A percentile compares a stretch with the other conserved stretches of the same genome.
Conservation (phyloP, 352 stramenopile genomes). For the Pythium sukuiense region DNA sequence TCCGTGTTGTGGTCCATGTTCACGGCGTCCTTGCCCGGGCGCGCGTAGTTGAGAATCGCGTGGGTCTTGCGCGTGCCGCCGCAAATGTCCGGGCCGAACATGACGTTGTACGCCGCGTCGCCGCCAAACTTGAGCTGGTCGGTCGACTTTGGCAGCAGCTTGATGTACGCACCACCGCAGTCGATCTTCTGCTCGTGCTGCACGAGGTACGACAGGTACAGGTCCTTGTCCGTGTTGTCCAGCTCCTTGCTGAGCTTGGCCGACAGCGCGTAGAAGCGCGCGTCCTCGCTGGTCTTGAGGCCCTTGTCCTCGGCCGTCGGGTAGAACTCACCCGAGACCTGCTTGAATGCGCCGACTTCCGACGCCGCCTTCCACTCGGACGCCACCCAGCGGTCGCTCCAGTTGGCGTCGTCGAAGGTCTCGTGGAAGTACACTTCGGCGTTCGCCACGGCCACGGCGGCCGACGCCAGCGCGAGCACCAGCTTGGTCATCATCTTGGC, state of each 20-base stretch:
- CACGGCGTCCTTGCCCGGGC: slow-evolving; percentile 92
- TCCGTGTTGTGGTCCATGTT: slow-evolving; percentile 91
- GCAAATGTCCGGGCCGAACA: slow-evolving; percentile 99
- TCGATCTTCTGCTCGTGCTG: slow-evolving; percentile 99
- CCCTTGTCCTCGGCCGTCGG: slow-evolving; percentile 90
- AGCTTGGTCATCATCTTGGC: slow-evolving; percentile 64
- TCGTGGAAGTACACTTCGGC: slow-evolving; percentile 93
- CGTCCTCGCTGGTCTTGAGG: slow-evolving; percentile 94
- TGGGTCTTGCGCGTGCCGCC: slow-evolving; percentile 96
- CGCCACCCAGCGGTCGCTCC: slow-evolving; percentile 79
- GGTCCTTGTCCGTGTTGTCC: slow-evolving; percentile 89
- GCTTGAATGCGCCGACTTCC: slow-evolving; percentile 95
- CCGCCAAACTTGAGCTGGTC: slow-evolving; percentile 94
- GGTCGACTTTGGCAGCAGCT: slow-evolving; percentile 93
- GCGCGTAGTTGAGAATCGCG: slow-evolving; percentile 98
- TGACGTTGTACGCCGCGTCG: slow-evolving; percentile 95
- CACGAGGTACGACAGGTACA: slow-evolving; percentile 96
- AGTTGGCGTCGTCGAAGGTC: slow-evolving; percentile 91
- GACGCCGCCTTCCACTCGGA: slow-evolving; percentile 93
- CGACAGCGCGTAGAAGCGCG: slow-evolving; percentile 97
- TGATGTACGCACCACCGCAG: slow-evolving; percentile 99
- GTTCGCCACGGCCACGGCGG: slow-evolving; percentile 46
- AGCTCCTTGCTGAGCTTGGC: slow-evolving; percentile 89
- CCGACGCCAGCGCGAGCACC: slow-evolving; percentile 47
- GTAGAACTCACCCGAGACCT: slow-evolving; percentile 93